Evolutionary conservation across 768 basidiomycete species (phyloP).

Genomic region (Lyophyllum semitale): DNA sequence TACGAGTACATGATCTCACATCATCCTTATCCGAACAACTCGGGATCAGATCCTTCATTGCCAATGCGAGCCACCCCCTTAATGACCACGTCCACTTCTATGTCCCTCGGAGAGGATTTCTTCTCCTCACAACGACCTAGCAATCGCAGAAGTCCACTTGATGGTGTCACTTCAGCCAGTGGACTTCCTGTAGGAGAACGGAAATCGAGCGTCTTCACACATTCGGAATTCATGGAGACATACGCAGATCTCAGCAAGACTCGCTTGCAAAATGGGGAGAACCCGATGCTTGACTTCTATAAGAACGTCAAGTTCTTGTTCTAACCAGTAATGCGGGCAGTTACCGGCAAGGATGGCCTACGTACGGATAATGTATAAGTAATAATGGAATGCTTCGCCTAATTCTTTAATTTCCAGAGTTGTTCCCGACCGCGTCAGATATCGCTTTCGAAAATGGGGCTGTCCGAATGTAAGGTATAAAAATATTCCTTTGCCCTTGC

Average conservation of each 20-base stretch:
- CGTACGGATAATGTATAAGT: slow-evolving; percentile 63
- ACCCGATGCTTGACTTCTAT: slow-evolving; percentile 88
- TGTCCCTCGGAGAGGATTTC: slow-evolving; percentile 61
- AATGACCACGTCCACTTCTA: slow-evolving; percentile 46
- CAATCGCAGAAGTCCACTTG: slow-evolving; percentile 61
- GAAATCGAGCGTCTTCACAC: slow-evolving; percentile 82
- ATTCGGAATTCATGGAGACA: slow-evolving; percentile 85
- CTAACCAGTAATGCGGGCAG: slow-evolving; percentile 30
- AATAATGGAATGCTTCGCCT: slow-evolving; percentile 85
- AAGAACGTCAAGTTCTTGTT: slow-evolving; percentile 94
- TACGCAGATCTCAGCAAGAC: slow-evolving; percentile 80
- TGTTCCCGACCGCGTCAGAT: slow-evolving; percentile 57
- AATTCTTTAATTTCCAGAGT: slow-evolving; percentile 67
- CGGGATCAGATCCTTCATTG: slow-evolving; percentile 27
- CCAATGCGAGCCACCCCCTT: slow-evolving; percentile 54
- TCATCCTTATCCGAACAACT: slow-evolving; percentile 32
- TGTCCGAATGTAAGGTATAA: slow-evolving; percentile 88
- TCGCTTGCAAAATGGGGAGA: slow-evolving; percentile 76
- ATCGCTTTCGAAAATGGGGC: slow-evolving; percentile 81
- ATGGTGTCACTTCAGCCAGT: slow-evolving; percentile 74
- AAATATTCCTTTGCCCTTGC: slow-evolving; percentile 58
- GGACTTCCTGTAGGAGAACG: slow-evolving; percentile 80
- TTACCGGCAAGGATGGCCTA: slow-evolving; percentile 2
- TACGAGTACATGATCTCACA: slow-evolving; percentile 82
- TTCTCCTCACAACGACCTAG: slow-evolving; percentile 67